Percentiles rank a stretch among this genome's conserved stretches.
Evolutionary conservation across 2,329 filamentous ascomycete genomes (phyloP).

Genomic region (Cercospora sp.): DNA sequence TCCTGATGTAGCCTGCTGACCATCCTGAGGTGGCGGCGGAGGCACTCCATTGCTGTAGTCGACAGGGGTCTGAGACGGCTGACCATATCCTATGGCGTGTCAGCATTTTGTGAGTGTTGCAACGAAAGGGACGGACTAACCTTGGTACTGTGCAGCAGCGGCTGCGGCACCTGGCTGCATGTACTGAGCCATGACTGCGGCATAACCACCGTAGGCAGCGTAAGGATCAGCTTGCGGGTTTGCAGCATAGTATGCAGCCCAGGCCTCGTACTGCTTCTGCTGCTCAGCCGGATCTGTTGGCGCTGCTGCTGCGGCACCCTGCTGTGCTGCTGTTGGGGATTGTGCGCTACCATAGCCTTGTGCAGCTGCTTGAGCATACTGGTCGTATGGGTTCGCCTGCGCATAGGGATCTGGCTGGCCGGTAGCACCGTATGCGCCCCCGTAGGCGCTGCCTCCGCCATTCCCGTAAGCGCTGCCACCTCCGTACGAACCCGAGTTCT

Average conservation of each 20-base stretch:
- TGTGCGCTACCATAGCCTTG: slow-evolving; percentile 33
- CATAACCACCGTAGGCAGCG: slow-evolving; percentile 79
- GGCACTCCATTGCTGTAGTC: slow-evolving; percentile 11
- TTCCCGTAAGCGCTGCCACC: slow-evolving; percentile 40
- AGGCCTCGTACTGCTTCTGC: slow-evolving; percentile 54
- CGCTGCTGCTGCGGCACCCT: slow-evolving; percentile 34
- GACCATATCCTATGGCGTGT: not conserved
- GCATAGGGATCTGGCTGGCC: slow-evolving; percentile 14
- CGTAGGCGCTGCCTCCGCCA: slow-evolving; percentile 31
- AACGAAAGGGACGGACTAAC: not conserved
- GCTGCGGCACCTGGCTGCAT: slow-evolving; percentile 17
- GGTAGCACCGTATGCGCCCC: slow-evolving; percentile 22
- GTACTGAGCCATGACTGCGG: slow-evolving; percentile 29
- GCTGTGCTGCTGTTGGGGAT: slow-evolving; percentile 37
- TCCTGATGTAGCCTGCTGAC: not conserved
- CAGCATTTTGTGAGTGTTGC: not conserved
- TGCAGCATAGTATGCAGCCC: slow-evolving; percentile 78
- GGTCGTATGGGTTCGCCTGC: slow-evolving; percentile 13
- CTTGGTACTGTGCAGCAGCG: slow-evolving; percentile 4
- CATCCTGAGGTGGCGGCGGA: slow-evolving; percentile 6
- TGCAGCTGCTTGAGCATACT: slow-evolving; percentile 17
- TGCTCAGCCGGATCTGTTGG: slow-evolving; percentile 32
- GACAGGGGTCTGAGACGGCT: slow-evolving; percentile 7
- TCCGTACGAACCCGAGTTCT: slow-evolving; percentile 40
- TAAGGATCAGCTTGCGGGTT: slow-evolving; percentile 84